phyloP scores from a whole-genome alignment of 768 basidiomycete genomes.

The Mycena rosella region DNA sequence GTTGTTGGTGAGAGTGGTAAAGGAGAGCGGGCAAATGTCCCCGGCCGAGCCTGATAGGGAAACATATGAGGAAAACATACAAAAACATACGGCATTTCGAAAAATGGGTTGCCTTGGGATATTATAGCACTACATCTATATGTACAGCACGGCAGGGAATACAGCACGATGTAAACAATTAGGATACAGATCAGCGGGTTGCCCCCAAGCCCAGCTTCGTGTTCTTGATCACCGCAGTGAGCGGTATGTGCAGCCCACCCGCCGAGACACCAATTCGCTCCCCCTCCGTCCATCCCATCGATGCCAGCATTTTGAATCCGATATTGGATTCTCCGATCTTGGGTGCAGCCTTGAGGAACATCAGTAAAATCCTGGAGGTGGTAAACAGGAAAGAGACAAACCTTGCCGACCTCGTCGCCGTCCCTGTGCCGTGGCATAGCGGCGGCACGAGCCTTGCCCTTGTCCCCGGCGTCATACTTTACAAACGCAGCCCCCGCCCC shows the following conservation, averaged over 20 bases:
- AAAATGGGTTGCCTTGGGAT: no score
- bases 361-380: not conserved
- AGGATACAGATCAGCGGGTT: constrained; percentile 35
- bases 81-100: no score
- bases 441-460: constrained; percentile 34
- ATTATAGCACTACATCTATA: no score
- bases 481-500: constrained; percentile 53
- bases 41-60: no score
- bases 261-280: constrained; percentile 73
- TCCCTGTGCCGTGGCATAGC: constrained; percentile 71
- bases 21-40: no score
- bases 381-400: constrained; percentile 42
- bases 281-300: constrained; percentile 95
- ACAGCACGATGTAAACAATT: not conserved
- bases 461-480: constrained; percentile 43
- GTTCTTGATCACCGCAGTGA: constrained; percentile 88
- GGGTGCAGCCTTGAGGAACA: constrained; percentile 70
- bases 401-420: constrained; percentile 91
- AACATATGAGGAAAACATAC: no score
- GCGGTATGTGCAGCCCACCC: constrained; percentile 78
- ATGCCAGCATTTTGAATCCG: constrained; percentile 88
- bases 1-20: no score
- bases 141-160: no score
- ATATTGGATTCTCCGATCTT: constrained; percentile 85
- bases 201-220: constrained; percentile 91